Evolutionary conservation across 495 filamentous ascomycete species (phyloP), one percentile per base, ranked within the genome.

Genomic region (Daldinia decipiens): DNA sequence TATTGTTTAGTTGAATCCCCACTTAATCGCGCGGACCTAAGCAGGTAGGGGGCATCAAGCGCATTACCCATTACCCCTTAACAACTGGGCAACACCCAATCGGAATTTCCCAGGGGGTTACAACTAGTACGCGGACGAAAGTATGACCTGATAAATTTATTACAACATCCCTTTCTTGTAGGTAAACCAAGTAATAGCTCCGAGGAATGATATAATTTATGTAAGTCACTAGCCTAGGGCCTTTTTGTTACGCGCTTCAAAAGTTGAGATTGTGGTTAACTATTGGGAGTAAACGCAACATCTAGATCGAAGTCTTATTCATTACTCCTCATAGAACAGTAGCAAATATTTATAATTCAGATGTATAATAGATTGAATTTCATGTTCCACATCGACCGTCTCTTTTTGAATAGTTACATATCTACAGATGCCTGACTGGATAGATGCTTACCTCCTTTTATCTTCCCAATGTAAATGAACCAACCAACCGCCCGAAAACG

Each of bases 391-490:
- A 40, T 40, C 9, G 11, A 4, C 12, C 19, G 7, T 21, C 43
- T 47, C 19, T 47, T 47, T 24, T 47, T 47, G 19, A 24, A 24
- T 47, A 47, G 3, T 24, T 19, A 5, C 7, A 21, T 19, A 47
- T 47, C 19, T 21, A 19, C 3, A 24, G 43, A 24, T 47, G 9
- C 3, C 19, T 47, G 21, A 24, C 6, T 47, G 11, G 17, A 17
- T 45, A 21, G 8, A 17, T 45, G 7, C 19, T 13, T 24, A 17
- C n/a, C 53, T 31, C n/a, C 17, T 43, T 29, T 59, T 40, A 5
- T 67, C 38, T 54, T 60, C 51, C 34, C 19, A 51, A 34, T 56
- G 29, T 9, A 43, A 67, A 40, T 58, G 21, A 43, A 60, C 64
- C 47, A 60, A 59, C 55, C 8, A 32, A 32, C 31, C n/a, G 0